Percentiles rank a stretch among this genome's conserved stretches.
Conservation (phyloP, 1,139 yeast species). For the Magnusiomyces paraingens region DNA sequence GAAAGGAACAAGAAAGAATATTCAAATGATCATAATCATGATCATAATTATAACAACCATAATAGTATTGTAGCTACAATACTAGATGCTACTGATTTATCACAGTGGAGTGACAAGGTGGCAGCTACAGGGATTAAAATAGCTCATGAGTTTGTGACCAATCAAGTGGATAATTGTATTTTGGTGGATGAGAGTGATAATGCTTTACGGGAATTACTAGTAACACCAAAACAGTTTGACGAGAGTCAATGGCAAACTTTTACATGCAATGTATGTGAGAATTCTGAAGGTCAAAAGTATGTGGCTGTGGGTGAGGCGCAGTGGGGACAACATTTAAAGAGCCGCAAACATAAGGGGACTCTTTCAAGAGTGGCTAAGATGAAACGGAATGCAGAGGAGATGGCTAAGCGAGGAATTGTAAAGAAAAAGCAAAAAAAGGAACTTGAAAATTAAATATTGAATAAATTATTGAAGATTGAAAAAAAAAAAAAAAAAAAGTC, state of each 20-base stretch:
- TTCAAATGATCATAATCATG: constrained; percentile 43
- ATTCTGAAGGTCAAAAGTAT: constrained; percentile 40
- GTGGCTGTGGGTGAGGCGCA: constrained; percentile 69
- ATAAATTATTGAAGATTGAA: too few relatives aligned
- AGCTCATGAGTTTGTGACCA: constrained; percentile 38
- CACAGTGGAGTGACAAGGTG: constrained; percentile 54
- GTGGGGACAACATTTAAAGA: constrained; percentile 60
- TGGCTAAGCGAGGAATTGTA: constrained; percentile 5
- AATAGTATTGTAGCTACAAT: constrained; percentile 62
- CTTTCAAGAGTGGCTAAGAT: constrained; percentile 8
- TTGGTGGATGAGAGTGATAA: constrained; percentile 27
- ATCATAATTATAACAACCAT: too few relatives aligned
- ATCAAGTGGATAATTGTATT: constrained; percentile 13
- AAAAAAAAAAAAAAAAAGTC: too few relatives aligned
- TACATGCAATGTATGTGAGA: constrained; percentile 54
- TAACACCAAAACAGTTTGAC: constrained; percentile 21
- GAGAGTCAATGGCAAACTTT: constrained; percentile 58
- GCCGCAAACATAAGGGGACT: constrained; percentile 40
- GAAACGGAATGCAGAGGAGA: constrained; percentile 10
- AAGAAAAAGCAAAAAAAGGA: constrained; percentile 3
- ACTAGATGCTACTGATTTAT: constrained; percentile 70
- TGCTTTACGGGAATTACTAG: constrained; percentile 35
- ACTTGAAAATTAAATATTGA: too few relatives aligned
- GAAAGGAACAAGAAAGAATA: neutral
- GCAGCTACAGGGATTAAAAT: constrained; percentile 48